Evolutionary conservation across 83 land plant species (phyloP), one percentile per base, ranked within the genome.

Genomic region (Diphasiastrum complanatum): DNA sequence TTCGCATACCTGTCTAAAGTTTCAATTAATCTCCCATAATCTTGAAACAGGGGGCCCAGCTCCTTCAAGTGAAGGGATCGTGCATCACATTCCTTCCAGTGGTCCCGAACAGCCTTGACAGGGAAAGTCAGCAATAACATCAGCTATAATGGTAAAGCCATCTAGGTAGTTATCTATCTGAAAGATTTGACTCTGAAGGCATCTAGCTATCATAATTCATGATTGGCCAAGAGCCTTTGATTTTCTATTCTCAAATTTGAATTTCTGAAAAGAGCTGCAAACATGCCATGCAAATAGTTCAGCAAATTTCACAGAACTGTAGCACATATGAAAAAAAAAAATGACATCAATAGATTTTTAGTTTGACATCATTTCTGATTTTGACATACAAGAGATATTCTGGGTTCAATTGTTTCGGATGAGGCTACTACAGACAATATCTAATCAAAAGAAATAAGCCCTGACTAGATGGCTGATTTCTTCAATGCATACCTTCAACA

Each of bases 1-100:
- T n/a, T 54, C 5, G 33, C 76, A 68, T 72, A 91, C 93, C 76
- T 35, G 46, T 74, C 68, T 30, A 67, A 59, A 14, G 57, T 67
- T 22, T 71, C 56, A 32, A 92, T 51, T 23, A 85, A 60, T 1
- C 87, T 82, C n/a, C 82, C 83, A 54, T 92, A 92, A 66, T 92
- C 98, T 23, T 80, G 77, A 47, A 92, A 85, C 66, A 92, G 75
- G 3, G 87, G 83, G 11, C 81, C 83, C 43, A 92, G 74, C 73
- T 92, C 98, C 29, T 65, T 69, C 25, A 92, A 65, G 51, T 63
- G 62, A 66, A 92, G 69, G 20, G 74, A 79, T 0, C 49, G 69
- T 27, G 91, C 74, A 60, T 77, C 27, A 47, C 75, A 77, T n/a
- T 63, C 62, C 28, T 53, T 68, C 98, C 98, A 92, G 62, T 92